Conservation (phyloP, 352 stramenopile genomes). For the Sclerospora graminicola region DNA sequence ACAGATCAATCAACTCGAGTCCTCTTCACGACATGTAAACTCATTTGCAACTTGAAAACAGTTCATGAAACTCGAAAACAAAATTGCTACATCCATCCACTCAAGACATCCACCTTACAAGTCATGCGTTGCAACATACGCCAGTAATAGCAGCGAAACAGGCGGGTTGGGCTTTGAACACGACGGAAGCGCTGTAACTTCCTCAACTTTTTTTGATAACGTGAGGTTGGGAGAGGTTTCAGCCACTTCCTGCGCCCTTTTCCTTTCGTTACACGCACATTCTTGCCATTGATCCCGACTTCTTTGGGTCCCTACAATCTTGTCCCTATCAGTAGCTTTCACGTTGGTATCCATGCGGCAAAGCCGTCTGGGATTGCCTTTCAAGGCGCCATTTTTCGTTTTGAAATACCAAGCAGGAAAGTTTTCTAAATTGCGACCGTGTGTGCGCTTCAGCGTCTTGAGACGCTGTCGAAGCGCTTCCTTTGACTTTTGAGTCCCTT, state of each 20-base stretch:
- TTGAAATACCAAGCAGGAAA: conserved; percentile 40
- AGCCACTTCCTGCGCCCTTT: background rate
- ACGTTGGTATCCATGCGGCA: background rate
- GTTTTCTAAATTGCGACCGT: conserved; percentile 17
- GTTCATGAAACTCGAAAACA: too few species aligned
- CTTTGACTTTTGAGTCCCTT: conserved; percentile 20
- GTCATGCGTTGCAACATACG: conserved; percentile 11
- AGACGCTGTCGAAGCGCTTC: conserved; percentile 32
- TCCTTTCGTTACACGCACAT: background rate
- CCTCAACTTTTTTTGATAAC: background rate
- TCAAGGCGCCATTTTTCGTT: background rate
- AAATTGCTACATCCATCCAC: too few species aligned
- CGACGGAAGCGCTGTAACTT: background rate
- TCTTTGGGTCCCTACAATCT: background rate
- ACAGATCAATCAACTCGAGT: too few species aligned
- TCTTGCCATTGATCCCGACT: background rate
- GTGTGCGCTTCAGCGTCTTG: conserved; percentile 46
- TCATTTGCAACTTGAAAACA: too few species aligned
- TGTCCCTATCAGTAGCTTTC: conserved; percentile 1
- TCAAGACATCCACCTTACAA: background rate
- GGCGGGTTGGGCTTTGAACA: conserved; percentile 1
- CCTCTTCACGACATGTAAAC: too few species aligned
- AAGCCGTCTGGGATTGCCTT: background rate
- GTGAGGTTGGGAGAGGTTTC: background rate
- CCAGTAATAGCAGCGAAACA: conserved; percentile 17